Conservation (phyloP, 2,329 filamentous ascomycete genomes). For the Pseudogymnoascus sp. region DNA sequence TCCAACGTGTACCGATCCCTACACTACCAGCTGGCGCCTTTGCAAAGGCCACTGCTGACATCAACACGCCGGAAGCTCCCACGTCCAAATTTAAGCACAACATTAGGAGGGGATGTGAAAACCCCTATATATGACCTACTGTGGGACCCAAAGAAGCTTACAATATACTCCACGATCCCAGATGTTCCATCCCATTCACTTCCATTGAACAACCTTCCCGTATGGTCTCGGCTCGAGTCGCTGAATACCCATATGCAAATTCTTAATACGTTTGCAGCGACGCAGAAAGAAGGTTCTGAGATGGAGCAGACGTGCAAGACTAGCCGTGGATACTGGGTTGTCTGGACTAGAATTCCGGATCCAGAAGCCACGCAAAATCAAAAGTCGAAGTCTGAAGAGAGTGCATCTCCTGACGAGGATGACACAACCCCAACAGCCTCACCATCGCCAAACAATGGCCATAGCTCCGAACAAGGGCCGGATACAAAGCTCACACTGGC, state of each 20-base stretch:
- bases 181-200: constrained; percentile 47
- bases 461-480: not conserved
- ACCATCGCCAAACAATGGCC: not conserved
- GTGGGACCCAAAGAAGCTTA: constrained; percentile 50
- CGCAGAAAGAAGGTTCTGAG: constrained; percentile 36
- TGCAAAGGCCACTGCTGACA: constrained; percentile 46
- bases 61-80: constrained; percentile 51
- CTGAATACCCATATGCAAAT: constrained; percentile 58
- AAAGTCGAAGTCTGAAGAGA: not conserved
- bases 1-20: constrained; percentile 50
- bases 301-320: constrained; percentile 59
- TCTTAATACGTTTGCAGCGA: constrained; percentile 46
- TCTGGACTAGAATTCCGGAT: constrained; percentile 52
- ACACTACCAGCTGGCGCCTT: constrained; percentile 51
- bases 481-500: not conserved
- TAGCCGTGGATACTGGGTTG: constrained; percentile 60
- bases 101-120: constrained; percentile 14
- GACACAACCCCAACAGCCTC: not conserved
- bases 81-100: constrained; percentile 32
- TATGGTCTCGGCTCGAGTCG: constrained; percentile 55
- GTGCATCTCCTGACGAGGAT: not conserved
- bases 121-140: constrained; percentile 52
- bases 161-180: constrained; percentile 56
- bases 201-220: constrained; percentile 21
- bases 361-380: constrained; percentile 19